These are phyloP conservation scores for Plantago major DNA, from an alignment of 257 asterid species.

Conservation along the genomic window DNA sequence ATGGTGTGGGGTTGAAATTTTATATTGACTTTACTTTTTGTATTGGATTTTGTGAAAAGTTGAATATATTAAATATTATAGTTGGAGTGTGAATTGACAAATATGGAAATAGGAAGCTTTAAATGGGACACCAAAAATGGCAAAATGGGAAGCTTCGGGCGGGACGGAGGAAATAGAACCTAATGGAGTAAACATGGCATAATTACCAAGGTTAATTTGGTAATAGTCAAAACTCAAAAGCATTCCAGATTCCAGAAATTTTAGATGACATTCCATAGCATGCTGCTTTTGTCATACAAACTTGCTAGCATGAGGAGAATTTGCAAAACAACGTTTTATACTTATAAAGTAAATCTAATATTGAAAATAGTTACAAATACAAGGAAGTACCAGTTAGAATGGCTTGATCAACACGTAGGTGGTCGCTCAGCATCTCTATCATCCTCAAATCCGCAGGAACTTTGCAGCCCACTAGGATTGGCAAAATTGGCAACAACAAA, in stretches of 20 bases:
- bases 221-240: too few species aligned
- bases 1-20: too few species aligned
- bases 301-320: conserved; percentile 16
- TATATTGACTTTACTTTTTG: too few species aligned
- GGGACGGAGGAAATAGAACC: too few species aligned
- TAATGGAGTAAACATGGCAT: not conserved
- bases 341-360: conserved; percentile 8
- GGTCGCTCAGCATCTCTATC: conserved; percentile 88
- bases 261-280: conserved; percentile 11
- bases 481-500: conserved; percentile 13
- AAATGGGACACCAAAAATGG: too few species aligned
- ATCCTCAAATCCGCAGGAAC: conserved; percentile 98
- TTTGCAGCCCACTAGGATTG: conserved; percentile 84
- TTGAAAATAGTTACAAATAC: conserved; percentile 5
- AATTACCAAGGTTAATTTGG: too few species aligned
- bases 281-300: conserved; percentile 9
- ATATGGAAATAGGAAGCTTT: too few species aligned
- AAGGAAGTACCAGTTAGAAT: conserved; percentile 75
- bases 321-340: conserved; percentile 4
- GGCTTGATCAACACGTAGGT: conserved; percentile 95
- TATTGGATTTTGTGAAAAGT: too few species aligned
- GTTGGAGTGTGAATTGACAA: too few species aligned
- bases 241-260: not conserved
- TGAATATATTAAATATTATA: too few species aligned
- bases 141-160: too few species aligned